Evolutionary conservation across 805 yeast species (phyloP).

Genomic region (Yamadazyma tumulicola): DNA sequence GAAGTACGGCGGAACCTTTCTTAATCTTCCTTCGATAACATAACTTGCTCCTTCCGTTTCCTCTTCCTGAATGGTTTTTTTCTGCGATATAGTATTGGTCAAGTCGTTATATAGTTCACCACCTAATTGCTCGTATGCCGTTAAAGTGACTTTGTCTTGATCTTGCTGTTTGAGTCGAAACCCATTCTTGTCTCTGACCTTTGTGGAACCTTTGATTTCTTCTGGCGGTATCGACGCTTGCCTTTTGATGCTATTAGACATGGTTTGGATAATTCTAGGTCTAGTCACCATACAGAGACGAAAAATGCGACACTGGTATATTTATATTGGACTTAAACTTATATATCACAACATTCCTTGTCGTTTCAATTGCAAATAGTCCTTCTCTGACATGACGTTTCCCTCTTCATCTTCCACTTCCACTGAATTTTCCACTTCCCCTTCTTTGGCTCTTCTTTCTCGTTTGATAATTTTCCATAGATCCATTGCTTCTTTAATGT

Average conservation of each 20-base stretch:
- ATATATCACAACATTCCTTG: slow-evolving; percentile 70
- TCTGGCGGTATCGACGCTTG: slow-evolving; percentile 13
- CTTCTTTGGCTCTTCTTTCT: slow-evolving; percentile 33
- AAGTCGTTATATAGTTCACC: slow-evolving; percentile 23
- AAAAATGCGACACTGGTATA: too few species aligned
- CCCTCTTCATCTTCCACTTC: slow-evolving; percentile 94
- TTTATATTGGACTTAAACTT: too few species aligned
- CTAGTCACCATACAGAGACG: slow-evolving; percentile 6
- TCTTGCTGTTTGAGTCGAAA: slow-evolving; percentile 44
- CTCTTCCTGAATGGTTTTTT: slow-evolving; percentile 47
- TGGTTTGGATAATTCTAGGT: neutral
- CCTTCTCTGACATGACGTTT: slow-evolving; percentile 82
- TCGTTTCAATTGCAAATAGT: slow-evolving; percentile 78
- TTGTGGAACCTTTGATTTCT: slow-evolving; percentile 5
- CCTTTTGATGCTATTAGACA: slow-evolving; percentile 12
- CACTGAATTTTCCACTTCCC: slow-evolving; percentile 50
- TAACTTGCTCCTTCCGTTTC: slow-evolving; percentile 59
- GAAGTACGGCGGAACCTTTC: slow-evolving; percentile 80
- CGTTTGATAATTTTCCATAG: slow-evolving; percentile 49
- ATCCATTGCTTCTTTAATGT: slow-evolving; percentile 62
- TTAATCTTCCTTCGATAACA: slow-evolving; percentile 52
- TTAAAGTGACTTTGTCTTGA: slow-evolving; percentile 40
- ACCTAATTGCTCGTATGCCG: slow-evolving; percentile 40
- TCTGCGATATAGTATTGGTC: slow-evolving; percentile 17
- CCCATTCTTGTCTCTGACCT: slow-evolving; percentile 42